phyloP scores from a whole-genome alignment of 768 basidiomycete genomes.

The Pulveroboletus sp. region DNA sequence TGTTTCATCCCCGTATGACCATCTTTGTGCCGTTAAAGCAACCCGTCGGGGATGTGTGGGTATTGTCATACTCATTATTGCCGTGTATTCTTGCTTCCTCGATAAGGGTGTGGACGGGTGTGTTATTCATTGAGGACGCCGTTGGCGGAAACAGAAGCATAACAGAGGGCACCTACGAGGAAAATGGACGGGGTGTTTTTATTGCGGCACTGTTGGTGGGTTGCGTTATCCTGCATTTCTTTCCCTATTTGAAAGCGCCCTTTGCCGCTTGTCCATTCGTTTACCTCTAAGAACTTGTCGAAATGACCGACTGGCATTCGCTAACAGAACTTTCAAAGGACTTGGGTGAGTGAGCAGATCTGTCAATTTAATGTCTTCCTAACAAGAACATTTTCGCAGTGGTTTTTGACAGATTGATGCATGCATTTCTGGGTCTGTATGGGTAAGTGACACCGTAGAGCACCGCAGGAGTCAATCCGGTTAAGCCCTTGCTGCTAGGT shows the following conservation, averaged over 20 bases:
- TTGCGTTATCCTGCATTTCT: slow-evolving; percentile 1
- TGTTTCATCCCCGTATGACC: slow-evolving; percentile 10
- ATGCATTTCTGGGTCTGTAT: slow-evolving; percentile 43
- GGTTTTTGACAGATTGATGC: slow-evolving; percentile 40
- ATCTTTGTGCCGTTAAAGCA: slow-evolving; percentile 19
- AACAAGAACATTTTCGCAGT: slow-evolving; percentile 21
- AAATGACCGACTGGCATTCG: slow-evolving; percentile 43
- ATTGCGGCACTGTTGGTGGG: neutral
- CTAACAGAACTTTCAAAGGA: slow-evolving; percentile 35
- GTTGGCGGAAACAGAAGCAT: slow-evolving; percentile 16
- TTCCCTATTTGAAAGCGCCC: neutral
- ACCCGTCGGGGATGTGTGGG: slow-evolving; percentile 6
- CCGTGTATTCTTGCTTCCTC: slow-evolving; percentile 19
- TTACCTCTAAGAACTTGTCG: neutral
- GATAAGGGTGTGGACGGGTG: slow-evolving; percentile 5
- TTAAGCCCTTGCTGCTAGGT: slow-evolving; percentile 29
- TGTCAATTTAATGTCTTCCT: neutral
- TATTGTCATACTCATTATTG: neutral
- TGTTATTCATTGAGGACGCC: slow-evolving; percentile 1
- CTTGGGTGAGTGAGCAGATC: slow-evolving; percentile 27
- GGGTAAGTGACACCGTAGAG: slow-evolving; percentile 38
- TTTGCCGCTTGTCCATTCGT: neutral
- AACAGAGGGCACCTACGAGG: neutral
- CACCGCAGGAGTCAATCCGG: too few relatives aligned
- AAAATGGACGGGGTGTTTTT: slow-evolving; percentile 9